Base-by-base conservation (phyloP, 768 basidiomycete species). In the Mycena pura region DNA sequence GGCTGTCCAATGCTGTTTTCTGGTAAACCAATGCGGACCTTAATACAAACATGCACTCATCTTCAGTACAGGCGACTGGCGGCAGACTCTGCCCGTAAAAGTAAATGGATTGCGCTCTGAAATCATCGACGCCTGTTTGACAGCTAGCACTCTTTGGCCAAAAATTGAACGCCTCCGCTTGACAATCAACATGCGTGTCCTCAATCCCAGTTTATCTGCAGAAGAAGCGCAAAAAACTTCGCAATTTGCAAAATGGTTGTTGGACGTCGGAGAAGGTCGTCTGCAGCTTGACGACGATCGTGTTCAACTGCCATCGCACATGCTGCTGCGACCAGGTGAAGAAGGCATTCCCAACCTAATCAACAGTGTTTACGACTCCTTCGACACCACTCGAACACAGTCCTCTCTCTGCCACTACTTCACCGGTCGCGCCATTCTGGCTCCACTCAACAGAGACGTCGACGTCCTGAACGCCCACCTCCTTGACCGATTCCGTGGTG, bases 1-100 rank as follows among this genome's bases (percentile, higher is more conserved):
- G 40, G 57, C 11, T 32, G 32, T 1, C 29, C 57, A 3, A 21
- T 27, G 17, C 39, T 53, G 1, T 14, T 78, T 68, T 74, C 74
- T 22, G n/a, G n/a, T n/a, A n/a, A n/a, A n/a, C n/a, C n/a, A n/a
- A n/a, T n/a, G n/a, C n/a, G n/a, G n/a, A n/a, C n/a, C n/a, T n/a
- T n/a, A n/a, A n/a, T n/a, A n/a, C n/a, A n/a, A n/a, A n/a, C n/a
- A n/a, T n/a, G n/a, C n/a, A n/a, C n/a, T n/a, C n/a, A n/a, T n/a
- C n/a, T n/a, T n/a, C n/a, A n/a, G n/a, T n/a, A n/a, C n/a, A n/a
- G 79, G 77, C 1, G 76, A 80, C 64, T 78, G 73, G 25, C 67
- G 70, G 22, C 79, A 80, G 55, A 78, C 61, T 1, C 69, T 80
- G 1, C 77, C 78, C 14, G 72, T 80, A 1, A 61, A 79, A 21